Base-by-base conservation (phyloP, 768 basidiomycete genomes). In the Leucocoprinus leucothites region DNA sequence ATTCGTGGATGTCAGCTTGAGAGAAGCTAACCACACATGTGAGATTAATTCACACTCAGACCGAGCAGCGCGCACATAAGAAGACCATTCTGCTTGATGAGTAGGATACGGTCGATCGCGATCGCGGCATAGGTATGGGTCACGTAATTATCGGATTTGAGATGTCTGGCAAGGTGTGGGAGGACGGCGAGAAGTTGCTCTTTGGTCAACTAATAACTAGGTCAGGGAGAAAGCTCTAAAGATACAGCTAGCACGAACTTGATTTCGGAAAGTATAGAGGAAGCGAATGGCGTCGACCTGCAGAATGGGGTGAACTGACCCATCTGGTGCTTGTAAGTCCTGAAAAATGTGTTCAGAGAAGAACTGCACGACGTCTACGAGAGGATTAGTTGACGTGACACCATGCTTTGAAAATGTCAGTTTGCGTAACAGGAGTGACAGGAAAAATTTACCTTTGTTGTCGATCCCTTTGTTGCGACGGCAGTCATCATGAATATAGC, bases 261-360 rank as follows among this genome's bases (percentile, higher is more conserved):
- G 95, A 64, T 94, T 93, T n/a, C 96, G 79, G 82, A 99, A 98
- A 0, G 93, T 96, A 64, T 92, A 79, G 48, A 98, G 71, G 75
- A 93, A 98, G 46, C 94, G 87, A 68, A 98, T 98, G 8, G 95
- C 94, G 68, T 98, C 94, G 24, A 96, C 94, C 65, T 95, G 92
- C 41, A 99, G 76, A 61, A 98, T 92, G 1, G 94, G 90, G 64
- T 97, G 89, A 0, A 90, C 87, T 13, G 75, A 71, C 3, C 85
- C 84, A 4, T 80, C 73, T 1, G 73, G 73, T 1, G 91, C 87
- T 60, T 80, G 87, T 38, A 98, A 73, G 69, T 99, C 97, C 58
- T 86, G 78, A 66, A 86, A 91, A 13, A 98, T 89, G 63, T 97
- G 84, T 19, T 94, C 86, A 14, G 90, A 90, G 74, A 98, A 99